Percentiles rank a stretch among this genome's conserved stretches.
Evolutionary conservation across 129 eudicot species (phyloP).

Genomic region (Lactuca saligna): DNA sequence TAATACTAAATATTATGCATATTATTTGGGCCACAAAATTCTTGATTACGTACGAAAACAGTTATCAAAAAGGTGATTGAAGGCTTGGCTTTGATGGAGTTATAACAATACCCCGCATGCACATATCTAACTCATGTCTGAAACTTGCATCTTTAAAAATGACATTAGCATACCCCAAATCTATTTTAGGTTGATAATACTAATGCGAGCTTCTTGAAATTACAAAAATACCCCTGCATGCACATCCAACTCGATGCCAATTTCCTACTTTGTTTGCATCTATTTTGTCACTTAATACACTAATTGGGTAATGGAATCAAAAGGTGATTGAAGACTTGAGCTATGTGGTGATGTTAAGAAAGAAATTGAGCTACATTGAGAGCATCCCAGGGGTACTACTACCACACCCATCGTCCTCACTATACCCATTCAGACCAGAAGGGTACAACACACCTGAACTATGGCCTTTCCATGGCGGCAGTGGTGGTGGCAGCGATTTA

Average conservation of each 20-base stretch:
- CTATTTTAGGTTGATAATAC: not conserved
- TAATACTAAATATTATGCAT: too few relatives aligned
- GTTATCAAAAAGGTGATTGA: too few relatives aligned
- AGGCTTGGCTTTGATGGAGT: too few relatives aligned
- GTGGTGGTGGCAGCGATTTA: slow-evolving; percentile 28
- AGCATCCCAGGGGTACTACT: slow-evolving; percentile 95
- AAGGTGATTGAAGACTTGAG: slow-evolving; percentile 89
- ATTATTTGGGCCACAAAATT: too few relatives aligned
- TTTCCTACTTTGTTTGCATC: not conserved
- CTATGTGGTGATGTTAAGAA: slow-evolving; percentile 83
- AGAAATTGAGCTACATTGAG: slow-evolving; percentile 79
- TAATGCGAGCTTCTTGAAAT: too few relatives aligned
- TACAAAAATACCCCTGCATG: too few relatives aligned
- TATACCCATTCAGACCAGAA: slow-evolving; percentile 66
- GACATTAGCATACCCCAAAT: not conserved
- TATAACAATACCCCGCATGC: too few relatives aligned
- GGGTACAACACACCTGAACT: slow-evolving; percentile 38
- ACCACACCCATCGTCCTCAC: slow-evolving; percentile 95
- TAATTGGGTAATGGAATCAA: not conserved
- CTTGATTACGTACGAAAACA: too few relatives aligned
- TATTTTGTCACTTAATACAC: not conserved
- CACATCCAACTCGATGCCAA: too few relatives aligned
- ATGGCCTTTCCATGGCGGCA: slow-evolving; percentile 44
- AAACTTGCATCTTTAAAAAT: not conserved
- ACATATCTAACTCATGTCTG: not conserved